phyloP scores from a whole-genome alignment of 1,284 basidiomycete genomes.

The Volvariella volvacea region DNA sequence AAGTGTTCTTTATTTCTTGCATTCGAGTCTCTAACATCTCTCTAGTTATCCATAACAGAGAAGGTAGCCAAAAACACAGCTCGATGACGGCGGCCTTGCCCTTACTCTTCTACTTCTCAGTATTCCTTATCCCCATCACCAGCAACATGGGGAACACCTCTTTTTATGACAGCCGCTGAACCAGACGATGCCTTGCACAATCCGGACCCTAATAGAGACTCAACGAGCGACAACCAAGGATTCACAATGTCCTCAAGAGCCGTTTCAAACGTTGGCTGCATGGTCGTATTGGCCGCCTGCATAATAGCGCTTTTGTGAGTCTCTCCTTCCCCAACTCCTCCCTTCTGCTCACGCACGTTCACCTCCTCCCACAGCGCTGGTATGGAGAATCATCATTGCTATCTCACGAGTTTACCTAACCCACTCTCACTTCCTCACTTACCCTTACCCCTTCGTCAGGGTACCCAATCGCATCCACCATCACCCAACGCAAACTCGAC shows the following conservation, averaged over 20 bases:
- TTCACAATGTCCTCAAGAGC: constrained; percentile 42
- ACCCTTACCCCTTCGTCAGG: no score
- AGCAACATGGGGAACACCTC: constrained; percentile 24
- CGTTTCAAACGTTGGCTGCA: constrained; percentile 60
- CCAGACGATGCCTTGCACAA: constrained; percentile 41
- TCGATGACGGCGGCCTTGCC: not conserved
- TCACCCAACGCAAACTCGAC: constrained; percentile 18
- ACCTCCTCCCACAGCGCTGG: constrained; percentile 18
- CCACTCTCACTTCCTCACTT: no score
- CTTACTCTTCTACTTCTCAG: constrained; percentile 12
- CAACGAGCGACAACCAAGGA: constrained; percentile 24
- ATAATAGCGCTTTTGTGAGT: constrained; percentile 51
- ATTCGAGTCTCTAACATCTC: no score
- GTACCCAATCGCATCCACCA: not conserved
- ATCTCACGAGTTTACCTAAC: not conserved
- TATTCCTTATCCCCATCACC: constrained; percentile 28
- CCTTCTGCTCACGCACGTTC: no score
- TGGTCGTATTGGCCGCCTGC: constrained; percentile 40
- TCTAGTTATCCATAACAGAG: constrained; percentile 5
- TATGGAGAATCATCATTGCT: constrained; percentile 3
- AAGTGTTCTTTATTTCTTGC: no score
- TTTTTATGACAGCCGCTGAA: constrained; percentile 24
- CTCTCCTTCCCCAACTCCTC: constrained; percentile 1
- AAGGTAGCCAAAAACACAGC: constrained; percentile 4
- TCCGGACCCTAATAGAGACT: constrained; percentile 29